Base-by-base conservation (phyloP, 106 monocot species). In the Acorus gramineus region DNA sequence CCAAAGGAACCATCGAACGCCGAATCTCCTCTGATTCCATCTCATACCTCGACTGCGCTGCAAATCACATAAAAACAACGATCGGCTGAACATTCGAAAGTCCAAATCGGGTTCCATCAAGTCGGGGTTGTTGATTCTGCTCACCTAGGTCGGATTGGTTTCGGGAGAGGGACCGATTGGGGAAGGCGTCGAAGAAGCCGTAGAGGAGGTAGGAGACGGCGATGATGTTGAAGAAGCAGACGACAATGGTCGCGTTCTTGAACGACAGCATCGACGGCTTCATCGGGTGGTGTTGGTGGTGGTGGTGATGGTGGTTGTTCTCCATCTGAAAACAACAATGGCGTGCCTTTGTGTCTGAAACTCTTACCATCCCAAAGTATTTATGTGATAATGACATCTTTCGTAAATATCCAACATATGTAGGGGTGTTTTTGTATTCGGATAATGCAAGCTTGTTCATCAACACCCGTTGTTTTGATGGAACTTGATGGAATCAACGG, bases 1-100 rank as follows among this genome's bases (percentile, higher is more conserved):
- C 79, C 53, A 78, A 2, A 14, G 92, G 92, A 53, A 79, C 87
- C 92, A 87, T 75, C 6, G 84, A 74, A 9, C 66, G 84, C 10
- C 92, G 84, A 42, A 92, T 72, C 66, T 87, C 76, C 54, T 87
- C 82, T 11, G 87, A 87, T 64, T 92, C 92, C 84, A 66, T 65
- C 5, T 80, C 70, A 64, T 79, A 82, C 53, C 47, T 74, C 11
- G 75, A 6, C 62, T 77, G 68, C 53, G 73, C 90, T 85, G 80
- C 70, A 64, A 66, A 53, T 2, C 50, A 52, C 5, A 8, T 11
- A 5, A n/a, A 57, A n/a, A 57, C 12, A 5, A 11, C 5, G 14
- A 57, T 13, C 10, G 5, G 7, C 12, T n/a, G 5, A 13, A 57
- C 7, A 57, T 28, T 28, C 28, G 28, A 13, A 57, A 57, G 6